A percentile compares a stretch with the other conserved stretches of the same genome.
phyloP scores from a whole-genome alignment of 352 stramenopile species.

The Pythium guiyangense region DNA sequence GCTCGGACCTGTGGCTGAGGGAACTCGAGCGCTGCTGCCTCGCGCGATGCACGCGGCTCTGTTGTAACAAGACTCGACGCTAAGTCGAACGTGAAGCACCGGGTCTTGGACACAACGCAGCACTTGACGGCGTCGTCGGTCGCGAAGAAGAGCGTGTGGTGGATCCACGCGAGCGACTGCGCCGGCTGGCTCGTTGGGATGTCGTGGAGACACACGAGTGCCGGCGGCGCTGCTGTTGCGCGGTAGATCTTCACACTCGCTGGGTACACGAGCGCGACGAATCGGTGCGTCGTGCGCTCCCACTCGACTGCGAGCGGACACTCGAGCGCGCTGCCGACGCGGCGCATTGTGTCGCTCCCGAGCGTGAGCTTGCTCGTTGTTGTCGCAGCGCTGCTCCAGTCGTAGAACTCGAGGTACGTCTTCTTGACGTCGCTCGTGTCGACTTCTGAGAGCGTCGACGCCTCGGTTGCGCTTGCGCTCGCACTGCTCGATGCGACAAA shows the following conservation, averaged over 20 bases:
- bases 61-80: slow-evolving; percentile 26
- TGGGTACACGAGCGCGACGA: slow-evolving; percentile 59
- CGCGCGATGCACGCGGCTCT: background rate
- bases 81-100: slow-evolving; percentile 60
- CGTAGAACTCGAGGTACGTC: slow-evolving; percentile 70
- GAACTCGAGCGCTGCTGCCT: slow-evolving; percentile 32
- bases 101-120: slow-evolving; percentile 52
- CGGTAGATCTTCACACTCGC: slow-evolving; percentile 41
- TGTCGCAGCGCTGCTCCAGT: slow-evolving; percentile 32
- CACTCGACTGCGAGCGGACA: slow-evolving; percentile 61
- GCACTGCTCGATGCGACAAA: slow-evolving; percentile 13
- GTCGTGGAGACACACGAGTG: slow-evolving; percentile 45
- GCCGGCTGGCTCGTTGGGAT: slow-evolving; percentile 38
- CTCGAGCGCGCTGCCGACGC: slow-evolving; percentile 30
- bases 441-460: slow-evolving; percentile 2
- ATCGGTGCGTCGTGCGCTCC: slow-evolving; percentile 37
- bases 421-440: slow-evolving; percentile 43
- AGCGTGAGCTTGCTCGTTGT: slow-evolving; percentile 4
- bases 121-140: slow-evolving; percentile 60
- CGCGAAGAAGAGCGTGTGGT: slow-evolving; percentile 66
- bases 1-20: slow-evolving; percentile 36
- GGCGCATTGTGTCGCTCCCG: slow-evolving; percentile 12
- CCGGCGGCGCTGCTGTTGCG: slow-evolving; percentile 18
- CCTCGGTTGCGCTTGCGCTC: slow-evolving; percentile 12
- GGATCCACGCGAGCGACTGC: slow-evolving; percentile 52